Percentiles rank a stretch among this genome's conserved stretches.
Evolutionary conservation across 1,284 basidiomycete species (phyloP).

Genomic region (Inonotus obliquus): DNA sequence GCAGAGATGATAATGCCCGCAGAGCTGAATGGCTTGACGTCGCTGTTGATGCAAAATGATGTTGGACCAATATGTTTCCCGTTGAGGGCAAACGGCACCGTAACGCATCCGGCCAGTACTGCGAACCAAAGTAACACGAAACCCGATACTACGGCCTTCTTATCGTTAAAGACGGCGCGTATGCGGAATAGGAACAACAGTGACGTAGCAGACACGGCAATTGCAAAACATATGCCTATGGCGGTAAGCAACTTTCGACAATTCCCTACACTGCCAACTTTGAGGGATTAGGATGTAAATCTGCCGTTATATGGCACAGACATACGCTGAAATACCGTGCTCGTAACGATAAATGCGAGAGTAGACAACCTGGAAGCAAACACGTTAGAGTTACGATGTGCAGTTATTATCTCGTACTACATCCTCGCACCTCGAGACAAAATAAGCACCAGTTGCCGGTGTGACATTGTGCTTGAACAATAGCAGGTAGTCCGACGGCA

Average conservation of each 20-base stretch:
- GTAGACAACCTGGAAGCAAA: constrained; percentile 4
- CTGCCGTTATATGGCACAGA: neutral
- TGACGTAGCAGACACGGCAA: constrained; percentile 2
- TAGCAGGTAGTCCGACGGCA: constrained; percentile 24
- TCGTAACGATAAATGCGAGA: constrained; percentile 13
- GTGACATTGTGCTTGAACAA: constrained; percentile 20
- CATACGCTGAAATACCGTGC: constrained; percentile 15
- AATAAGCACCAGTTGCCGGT: constrained; percentile 24
- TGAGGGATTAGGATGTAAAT: neutral
- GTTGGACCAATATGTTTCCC: constrained; percentile 6
- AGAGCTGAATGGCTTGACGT: neutral
- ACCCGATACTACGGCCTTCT: neutral
- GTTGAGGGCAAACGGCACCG: constrained; percentile 9
- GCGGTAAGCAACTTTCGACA: neutral
- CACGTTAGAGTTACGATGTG: neutral
- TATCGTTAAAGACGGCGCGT: constrained; percentile 12
- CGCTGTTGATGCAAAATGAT: neutral
- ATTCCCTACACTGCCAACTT: neutral
- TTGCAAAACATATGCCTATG: neutral
- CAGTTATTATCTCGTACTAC: neutral
- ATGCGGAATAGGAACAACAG: constrained; percentile 16
- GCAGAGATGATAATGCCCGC: neutral
- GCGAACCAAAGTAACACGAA: constrained; percentile 13
- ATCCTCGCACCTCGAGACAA: constrained; percentile 25
- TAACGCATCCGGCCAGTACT: constrained; percentile 3